Base-by-base conservation (phyloP, 192 early-diverging fungal species). In the Rhizophagus prolifer region DNA sequence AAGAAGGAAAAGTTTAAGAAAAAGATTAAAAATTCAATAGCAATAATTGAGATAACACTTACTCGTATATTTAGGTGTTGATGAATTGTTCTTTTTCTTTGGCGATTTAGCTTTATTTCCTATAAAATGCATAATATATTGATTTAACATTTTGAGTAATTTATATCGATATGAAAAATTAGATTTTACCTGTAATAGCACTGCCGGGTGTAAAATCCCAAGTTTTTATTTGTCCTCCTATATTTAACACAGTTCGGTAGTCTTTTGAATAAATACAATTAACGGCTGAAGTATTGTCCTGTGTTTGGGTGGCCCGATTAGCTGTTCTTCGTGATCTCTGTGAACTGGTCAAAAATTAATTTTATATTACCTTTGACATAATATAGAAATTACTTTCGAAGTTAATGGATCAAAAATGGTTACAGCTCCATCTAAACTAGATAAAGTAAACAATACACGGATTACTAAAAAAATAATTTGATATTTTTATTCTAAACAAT, bases 261-360 rank as follows among this genome's bases (percentile, higher is more conserved):
- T 62, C 61, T 62, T 62, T 62, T 4, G 61, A 62, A 62, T 62
- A 62, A 62, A 62, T 62, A 28, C 61, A 62, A 62, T 23, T 62
- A 3, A 62, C 61, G 25, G 61, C 61, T 12, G 19, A 62, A 12
- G 8, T 28, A 10, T n/a, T n/a, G 4, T 62, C 61, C 61, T 12
- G 12, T 62, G 26, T 1, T 62, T 28, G 61, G 9, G 23, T 25
- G 50, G 4, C 16, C 50, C 50, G 14, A 21, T 54, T 54, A 54
- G 16, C 16, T 19, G 16, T 6, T 54, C 50, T 54, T 54, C 50
- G 50, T 21, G 50, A 19, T 19, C 50, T 54, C 16, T 44, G 16
- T 19, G 19, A 54, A 6, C 50, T 21, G 19, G 7, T 9, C 60
- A 25, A 62, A 62, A 62, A 12, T 12, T 12, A 16, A 62, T 25